Evolutionary conservation across 202 grass and related monocot genomes (phyloP).

Genomic region (Brachypodium distachyon): DNA sequence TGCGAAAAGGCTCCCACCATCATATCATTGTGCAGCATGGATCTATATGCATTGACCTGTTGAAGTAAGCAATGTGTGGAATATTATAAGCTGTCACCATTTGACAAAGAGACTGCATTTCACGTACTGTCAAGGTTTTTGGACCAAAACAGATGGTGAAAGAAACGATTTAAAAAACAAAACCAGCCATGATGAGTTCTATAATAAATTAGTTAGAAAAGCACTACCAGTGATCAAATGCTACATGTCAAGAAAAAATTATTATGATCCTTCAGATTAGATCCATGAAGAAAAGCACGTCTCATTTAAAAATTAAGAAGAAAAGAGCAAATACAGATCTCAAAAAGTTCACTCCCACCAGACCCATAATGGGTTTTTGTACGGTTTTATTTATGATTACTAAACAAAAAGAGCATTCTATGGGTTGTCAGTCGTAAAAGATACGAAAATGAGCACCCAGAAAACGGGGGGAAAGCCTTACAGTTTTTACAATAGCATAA

Average conservation of each 20-base stretch:
- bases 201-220: background rate
- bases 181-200: background rate
- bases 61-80: slow-evolving; percentile 19
- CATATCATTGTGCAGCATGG: slow-evolving; percentile 93
- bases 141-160: background rate
- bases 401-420: background rate
- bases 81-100: background rate
- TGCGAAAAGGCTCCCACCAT: slow-evolving; percentile 97
- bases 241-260: background rate
- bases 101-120: background rate
- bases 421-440: background rate
- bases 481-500: slow-evolving; percentile 9
- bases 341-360: background rate
- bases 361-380: background rate
- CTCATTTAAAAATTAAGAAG: background rate
- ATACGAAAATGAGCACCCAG: background rate
- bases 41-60: slow-evolving; percentile 80
- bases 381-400: too few relatives aligned
- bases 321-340: background rate
- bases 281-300: background rate
- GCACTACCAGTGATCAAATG: background rate
- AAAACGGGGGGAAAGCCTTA: background rate
- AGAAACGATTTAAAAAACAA: background rate
- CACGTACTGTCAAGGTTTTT: background rate
- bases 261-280: background rate